Evolutionary conservation across 208 protist species (phyloP), one percentile per base, ranked within the genome.

Genomic region (Trypanosoma avium): DNA sequence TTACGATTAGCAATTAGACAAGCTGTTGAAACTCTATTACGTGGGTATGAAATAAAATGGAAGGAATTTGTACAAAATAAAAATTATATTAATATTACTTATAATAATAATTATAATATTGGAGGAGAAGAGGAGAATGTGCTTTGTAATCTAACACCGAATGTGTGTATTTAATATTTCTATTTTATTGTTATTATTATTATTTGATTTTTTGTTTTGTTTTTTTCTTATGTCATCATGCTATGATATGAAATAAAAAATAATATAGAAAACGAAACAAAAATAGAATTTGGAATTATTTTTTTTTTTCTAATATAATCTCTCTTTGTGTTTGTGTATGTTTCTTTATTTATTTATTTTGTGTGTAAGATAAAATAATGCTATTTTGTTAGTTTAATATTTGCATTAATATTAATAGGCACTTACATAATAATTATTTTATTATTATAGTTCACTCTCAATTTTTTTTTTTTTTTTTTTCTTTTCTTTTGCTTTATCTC

Each of bases 41-140:
- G 27, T 4, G 59, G 40, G 1, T 72, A 72, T 60, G 67, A 72
- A 13, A 27, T 30, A 13, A 57, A 55, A 45, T 45, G 67, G 42
- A 49, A 58, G 24, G 58, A 64, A 36, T 72, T 64, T 33, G 22
- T 72, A 7, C 49, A 36, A 10, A 38, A 67, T 33, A 48, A 59
- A 2, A 36, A n/a, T n/a, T n/a, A n/a, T n/a, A n/a, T n/a, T n/a
- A n/a, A n/a, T n/a, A n/a, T n/a, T n/a, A n/a, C n/a, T n/a, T n/a
- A n/a, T n/a, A n/a, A n/a, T n/a, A n/a, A n/a, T n/a, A n/a, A n/a
- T n/a, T n/a, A n/a, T n/a, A n/a, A 50, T 6, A 67, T 36, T 9
- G 42, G 9, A 8, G 29, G 27, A 33, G 26, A 29, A 46, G 33
- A 59, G 24, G 38, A 49, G n/a, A n/a, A n/a, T n/a, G n/a, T n/a